Conservation (phyloP, 352 stramenopile species). For the Globisporangium acanthophoron region DNA sequence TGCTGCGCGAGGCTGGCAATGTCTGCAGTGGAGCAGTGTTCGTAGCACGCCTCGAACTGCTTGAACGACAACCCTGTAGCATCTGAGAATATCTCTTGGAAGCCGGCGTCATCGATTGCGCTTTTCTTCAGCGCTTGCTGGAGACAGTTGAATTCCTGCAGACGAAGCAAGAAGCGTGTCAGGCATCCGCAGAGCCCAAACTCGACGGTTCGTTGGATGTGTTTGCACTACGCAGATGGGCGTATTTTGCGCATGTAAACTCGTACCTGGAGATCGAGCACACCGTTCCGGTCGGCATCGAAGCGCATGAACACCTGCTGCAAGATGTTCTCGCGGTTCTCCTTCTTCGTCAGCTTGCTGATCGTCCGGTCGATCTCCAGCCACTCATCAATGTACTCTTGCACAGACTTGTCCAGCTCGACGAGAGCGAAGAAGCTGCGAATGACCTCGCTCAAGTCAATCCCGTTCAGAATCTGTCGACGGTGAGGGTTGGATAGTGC, state of each 20-base stretch:
- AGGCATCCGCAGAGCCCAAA: background rate
- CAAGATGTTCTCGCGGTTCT: conserved; percentile 32
- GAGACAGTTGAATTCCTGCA: conserved; percentile 55
- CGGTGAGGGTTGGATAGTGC: background rate
- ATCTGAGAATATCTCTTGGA: conserved; percentile 33
- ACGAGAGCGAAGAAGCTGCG: conserved; percentile 26
- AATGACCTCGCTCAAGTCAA: conserved; percentile 18
- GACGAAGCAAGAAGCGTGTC: background rate
- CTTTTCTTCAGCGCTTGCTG: conserved; percentile 42
- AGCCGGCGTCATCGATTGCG: conserved; percentile 27
- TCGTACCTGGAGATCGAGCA: conserved; percentile 33
- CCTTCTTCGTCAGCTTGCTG: conserved; percentile 28
- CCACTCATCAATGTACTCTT: conserved; percentile 26
- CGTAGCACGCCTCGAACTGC: conserved; percentile 35
- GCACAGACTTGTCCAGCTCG: conserved; percentile 33
- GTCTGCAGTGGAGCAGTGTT: conserved; percentile 28
- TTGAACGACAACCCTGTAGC: conserved; percentile 20
- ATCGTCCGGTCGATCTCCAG: conserved; percentile 14
- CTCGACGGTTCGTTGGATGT: background rate
- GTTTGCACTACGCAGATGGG: no score
- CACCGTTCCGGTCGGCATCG: conserved; percentile 31
- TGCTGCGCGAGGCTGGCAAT: conserved; percentile 24
- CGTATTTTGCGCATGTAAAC: background rate
- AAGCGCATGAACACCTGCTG: conserved; percentile 37
- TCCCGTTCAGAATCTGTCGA: conserved; percentile 11